Base-by-base conservation (phyloP, 23 red algal genomes). In the Agarophyton chilense region DNA sequence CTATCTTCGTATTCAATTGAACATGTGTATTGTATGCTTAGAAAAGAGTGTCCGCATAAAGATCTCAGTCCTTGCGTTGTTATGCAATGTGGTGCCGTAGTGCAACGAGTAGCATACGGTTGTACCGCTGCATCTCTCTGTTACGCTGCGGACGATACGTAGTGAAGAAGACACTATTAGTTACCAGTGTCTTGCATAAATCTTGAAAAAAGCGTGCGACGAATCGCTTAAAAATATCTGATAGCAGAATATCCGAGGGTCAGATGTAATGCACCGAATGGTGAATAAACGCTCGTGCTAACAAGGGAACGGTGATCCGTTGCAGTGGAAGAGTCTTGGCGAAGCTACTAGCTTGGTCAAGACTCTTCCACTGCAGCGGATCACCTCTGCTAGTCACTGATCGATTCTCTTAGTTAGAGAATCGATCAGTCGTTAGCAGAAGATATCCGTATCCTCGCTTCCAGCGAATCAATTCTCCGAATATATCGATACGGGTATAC, bases 361-460 rank as follows among this genome's bases (percentile, higher is more conserved):
- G n/a, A n/a, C n/a, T n/a, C n/a, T n/a, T n/a, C n/a, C n/a, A n/a
- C n/a, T n/a, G n/a, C n/a, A n/a, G n/a, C n/a, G n/a, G n/a, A n/a
- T n/a, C n/a, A n/a, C n/a, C n/a, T n/a, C n/a, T n/a, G n/a, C n/a
- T n/a, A n/a, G n/a, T n/a, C n/a, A n/a, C n/a, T n/a, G n/a, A n/a
- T n/a, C n/a, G n/a, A n/a, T n/a, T n/a, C n/a, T n/a, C n/a, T n/a
- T n/a, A 32, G 54, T 83, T 92, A 0, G 88, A 54, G 72, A 81
- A 92, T 1, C 88, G 76, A 58, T 92, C 77, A 1, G 73, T 81
- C n/a, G 74, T 81, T 18, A 82, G 77, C 24, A 92, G 21, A 22
- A 79, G 0, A 36, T 36, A 82, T 2, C 7, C 16, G 62, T 92
- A 83, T 25, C 49, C 62, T 39, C 40, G 22, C 81, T 49, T 0